Evolutionary conservation across 176 grass and related monocot genomes (phyloP), one percentile per base, ranked within the genome.

Genomic region (Carex scoparia): DNA sequence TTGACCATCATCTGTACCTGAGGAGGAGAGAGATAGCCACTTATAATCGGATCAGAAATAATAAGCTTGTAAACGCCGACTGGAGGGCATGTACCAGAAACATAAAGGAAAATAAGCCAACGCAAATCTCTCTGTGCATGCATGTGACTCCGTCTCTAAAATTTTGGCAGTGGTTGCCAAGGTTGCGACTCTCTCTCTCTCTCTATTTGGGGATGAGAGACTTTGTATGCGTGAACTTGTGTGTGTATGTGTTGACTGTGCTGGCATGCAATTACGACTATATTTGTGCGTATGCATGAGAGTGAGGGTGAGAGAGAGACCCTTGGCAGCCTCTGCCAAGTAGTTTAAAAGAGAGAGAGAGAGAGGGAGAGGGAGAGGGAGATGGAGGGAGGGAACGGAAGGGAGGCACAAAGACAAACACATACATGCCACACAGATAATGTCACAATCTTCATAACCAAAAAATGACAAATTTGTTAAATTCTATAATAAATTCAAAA

Each of bases 391-490:
- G 44, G 49, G 64, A 54, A 44, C 10, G 27, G 9, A 51, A 51
- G 9, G 48, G 48, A 51, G 48, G 48, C 40, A 67, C 33, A 65
- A 46, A 61, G 79, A n/a, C 37, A 46, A 60, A 40, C 37, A 31
- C 38, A 30, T 65, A 44, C 12, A 61, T 4, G 32, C 57, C 9
- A 6, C 16, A 81, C 59, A 65, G 57, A 63, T 55, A 69, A 33
- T 49, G 61, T 6, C 6, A 42, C n/a, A 53, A 69, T 46, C 44
- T 33, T 51, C 62, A 23, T 18, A 69, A 63, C 81, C 7, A 7
- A 16, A 69, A 69, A 69, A 83, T 23, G 27, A 83, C 62, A 69
- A 83, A 83, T 67, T 69, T 53, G 62, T 83, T 56, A 35, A 83
- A 55, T 83, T 48, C 48, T 28, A 14, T 51, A 64, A 67, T 83